phyloP scores from a whole-genome alignment of 148 eudicot genomes.

The Pouteria glomerata region DNA sequence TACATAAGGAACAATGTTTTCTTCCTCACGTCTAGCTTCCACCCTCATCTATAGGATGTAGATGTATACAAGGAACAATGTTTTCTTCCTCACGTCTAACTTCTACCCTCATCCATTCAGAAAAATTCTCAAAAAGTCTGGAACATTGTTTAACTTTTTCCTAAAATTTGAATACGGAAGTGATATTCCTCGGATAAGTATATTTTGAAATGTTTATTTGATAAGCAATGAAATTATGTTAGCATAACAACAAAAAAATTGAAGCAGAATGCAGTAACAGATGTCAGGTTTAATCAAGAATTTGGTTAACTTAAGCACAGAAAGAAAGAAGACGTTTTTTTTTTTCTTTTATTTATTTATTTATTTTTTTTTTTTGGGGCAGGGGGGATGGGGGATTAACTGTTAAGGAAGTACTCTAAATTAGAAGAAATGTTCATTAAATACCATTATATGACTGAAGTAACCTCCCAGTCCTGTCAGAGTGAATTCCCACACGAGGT shows the following conservation, averaged over 20 bases:
- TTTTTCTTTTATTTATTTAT: too few relatives aligned
- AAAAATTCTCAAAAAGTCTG: too few relatives aligned
- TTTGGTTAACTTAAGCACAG: too few relatives aligned
- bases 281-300: neutral
- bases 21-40: neutral
- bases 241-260: neutral
- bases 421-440: conserved; percentile 2
- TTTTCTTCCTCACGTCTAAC: neutral
- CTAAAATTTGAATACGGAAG: neutral
- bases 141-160: neutral
- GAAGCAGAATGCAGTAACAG: neutral
- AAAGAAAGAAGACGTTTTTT: too few relatives aligned
- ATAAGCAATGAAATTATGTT: neutral
- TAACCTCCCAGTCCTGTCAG: conserved; percentile 33
- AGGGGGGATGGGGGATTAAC: neutral
- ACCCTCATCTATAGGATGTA: neutral
- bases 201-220: neutral
- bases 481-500: conserved; percentile 38
- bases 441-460: conserved; percentile 38
- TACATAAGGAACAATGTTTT: too few relatives aligned
- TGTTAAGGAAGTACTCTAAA: neutral
- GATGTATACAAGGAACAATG: too few relatives aligned
- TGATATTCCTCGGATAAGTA: neutral
- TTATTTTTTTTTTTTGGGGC: neutral
- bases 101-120: neutral